Evolutionary conservation across 306 rosid species (phyloP).

Genomic region (Rosa lucieae): DNA sequence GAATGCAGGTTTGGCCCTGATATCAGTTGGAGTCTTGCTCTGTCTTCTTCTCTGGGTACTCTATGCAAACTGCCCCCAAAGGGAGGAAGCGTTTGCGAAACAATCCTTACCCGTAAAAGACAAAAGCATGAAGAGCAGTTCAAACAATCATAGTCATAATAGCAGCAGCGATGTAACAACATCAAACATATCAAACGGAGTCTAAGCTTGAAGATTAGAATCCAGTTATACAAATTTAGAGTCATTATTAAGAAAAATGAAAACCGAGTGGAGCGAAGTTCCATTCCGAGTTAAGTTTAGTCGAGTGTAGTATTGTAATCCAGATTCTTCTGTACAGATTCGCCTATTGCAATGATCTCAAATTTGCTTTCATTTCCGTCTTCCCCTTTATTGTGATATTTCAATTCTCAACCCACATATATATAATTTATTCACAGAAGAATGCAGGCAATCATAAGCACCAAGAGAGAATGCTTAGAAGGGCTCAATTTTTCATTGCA

Average conservation of each 20-base stretch:
- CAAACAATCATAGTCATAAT: slow-evolving; percentile 11
- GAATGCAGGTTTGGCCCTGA: slow-evolving; percentile 76
- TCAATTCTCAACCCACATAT: background rate
- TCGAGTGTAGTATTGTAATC: slow-evolving; percentile 21
- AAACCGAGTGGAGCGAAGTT: slow-evolving; percentile 78
- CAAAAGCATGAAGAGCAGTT: slow-evolving; percentile 29
- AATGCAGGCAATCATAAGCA: too few relatives aligned
- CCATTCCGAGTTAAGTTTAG: slow-evolving; percentile 35
- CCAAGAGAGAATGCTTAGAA: background rate
- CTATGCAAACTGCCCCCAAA: slow-evolving; percentile 88
- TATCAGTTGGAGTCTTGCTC: slow-evolving; percentile 83
- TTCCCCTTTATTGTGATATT: background rate
- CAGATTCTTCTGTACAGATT: slow-evolving; percentile 19
- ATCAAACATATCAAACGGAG: slow-evolving; percentile 37
- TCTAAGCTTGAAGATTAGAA: slow-evolving; percentile 23
- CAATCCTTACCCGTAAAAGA: slow-evolving; percentile 46
- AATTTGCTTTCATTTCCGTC: background rate
- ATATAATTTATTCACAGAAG: too few relatives aligned
- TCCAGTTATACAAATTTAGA: background rate
- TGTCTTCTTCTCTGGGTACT: slow-evolving; percentile 94
- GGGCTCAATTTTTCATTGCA: background rate
- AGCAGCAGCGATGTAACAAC: slow-evolving; percentile 25
- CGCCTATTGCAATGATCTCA: background rate
- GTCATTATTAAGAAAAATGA: background rate
- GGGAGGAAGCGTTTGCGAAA: slow-evolving; percentile 74